Percentiles rank a stretch among this genome's conserved stretches.
Evolutionary conservation across 306 rosid species (phyloP).

Genomic region (Myrica gale): DNA sequence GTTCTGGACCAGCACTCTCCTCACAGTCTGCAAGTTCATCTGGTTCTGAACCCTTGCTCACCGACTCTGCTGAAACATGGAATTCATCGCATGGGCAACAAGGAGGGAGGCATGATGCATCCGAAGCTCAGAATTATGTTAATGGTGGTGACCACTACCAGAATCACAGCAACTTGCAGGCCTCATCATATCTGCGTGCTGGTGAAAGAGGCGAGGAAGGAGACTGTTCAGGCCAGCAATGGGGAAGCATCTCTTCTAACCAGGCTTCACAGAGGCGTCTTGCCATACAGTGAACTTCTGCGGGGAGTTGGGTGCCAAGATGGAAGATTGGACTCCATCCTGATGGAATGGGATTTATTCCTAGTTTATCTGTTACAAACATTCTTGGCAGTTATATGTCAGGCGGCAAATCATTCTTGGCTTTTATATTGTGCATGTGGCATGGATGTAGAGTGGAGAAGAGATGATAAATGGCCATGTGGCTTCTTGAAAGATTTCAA

Average conservation of each 20-base stretch:
- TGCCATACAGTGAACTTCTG: conserved; percentile 62
- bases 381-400: conserved; percentile 57
- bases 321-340: conserved; percentile 40
- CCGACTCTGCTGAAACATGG: conserved; percentile 75
- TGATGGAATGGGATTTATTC: conserved; percentile 25
- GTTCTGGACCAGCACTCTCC: conserved; percentile 61
- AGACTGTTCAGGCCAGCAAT: conserved; percentile 62
- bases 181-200: conserved; percentile 49
- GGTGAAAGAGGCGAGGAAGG: conserved; percentile 72
- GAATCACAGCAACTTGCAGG: conserved; percentile 48
- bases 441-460: conserved; percentile 43
- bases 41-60: conserved; percentile 69
- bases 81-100: conserved; percentile 59
- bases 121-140: conserved; percentile 38
- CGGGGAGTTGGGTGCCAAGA: conserved; percentile 42
- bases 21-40: conserved; percentile 80
- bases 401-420: conserved; percentile 99
- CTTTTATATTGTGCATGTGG: conserved; percentile 61
- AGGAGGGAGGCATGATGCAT: conserved; percentile 38
- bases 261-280: conserved; percentile 70
- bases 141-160: conserved; percentile 54
- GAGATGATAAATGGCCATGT: conserved; percentile 38
- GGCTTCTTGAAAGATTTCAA: conserved; percentile 43
- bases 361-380: conserved; percentile 40
- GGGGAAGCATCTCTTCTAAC: conserved; percentile 52